Evolutionary conservation across 1,139 yeast species (phyloP).

Genomic region (Taphrina pruni): DNA sequence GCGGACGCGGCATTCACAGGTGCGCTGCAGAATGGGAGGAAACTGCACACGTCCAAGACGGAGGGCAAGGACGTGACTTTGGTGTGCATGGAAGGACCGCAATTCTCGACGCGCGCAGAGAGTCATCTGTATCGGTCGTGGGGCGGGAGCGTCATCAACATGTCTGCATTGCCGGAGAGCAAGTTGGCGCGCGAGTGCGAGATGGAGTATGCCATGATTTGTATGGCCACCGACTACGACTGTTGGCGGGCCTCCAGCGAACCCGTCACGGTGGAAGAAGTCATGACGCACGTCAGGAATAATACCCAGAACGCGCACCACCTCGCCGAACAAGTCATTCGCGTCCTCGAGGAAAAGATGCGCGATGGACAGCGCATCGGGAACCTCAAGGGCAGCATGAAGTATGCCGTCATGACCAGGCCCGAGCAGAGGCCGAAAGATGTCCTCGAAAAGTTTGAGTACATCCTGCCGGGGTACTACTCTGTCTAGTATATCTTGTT

Average conservation of each 20-base stretch:
- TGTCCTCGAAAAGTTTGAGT: constrained; percentile 78
- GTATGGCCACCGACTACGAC: constrained; percentile 98
- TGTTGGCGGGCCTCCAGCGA: constrained; percentile 97
- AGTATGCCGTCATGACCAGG: constrained; percentile 78
- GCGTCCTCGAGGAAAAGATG: constrained; percentile 69
- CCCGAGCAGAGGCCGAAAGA: constrained; percentile 77
- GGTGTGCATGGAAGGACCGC: constrained; percentile 99
- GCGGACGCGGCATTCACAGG: constrained; percentile 65
- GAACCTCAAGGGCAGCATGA: constrained; percentile 71
- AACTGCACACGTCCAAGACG: constrained; percentile 64
- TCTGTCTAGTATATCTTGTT: background rate
- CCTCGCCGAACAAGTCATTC: constrained; percentile 61
- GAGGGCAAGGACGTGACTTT: constrained; percentile 72
- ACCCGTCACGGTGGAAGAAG: constrained; percentile 96
- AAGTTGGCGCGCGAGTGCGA: constrained; percentile 97
- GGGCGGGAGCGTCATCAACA: constrained; percentile 95
- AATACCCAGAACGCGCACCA: constrained; percentile 84
- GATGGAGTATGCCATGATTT: constrained; percentile 93
- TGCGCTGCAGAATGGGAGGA: constrained; percentile 60
- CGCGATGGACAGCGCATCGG: constrained; percentile 33
- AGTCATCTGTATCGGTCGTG: constrained; percentile 82
- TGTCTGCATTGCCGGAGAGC: constrained; percentile 93
- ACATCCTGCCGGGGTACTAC: constrained; percentile 86
- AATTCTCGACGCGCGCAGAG: constrained; percentile 97
- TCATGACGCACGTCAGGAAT: constrained; percentile 85